phyloP scores from a whole-genome alignment of 2,329 filamentous ascomycete genomes.

The Fusarium sp. region DNA sequence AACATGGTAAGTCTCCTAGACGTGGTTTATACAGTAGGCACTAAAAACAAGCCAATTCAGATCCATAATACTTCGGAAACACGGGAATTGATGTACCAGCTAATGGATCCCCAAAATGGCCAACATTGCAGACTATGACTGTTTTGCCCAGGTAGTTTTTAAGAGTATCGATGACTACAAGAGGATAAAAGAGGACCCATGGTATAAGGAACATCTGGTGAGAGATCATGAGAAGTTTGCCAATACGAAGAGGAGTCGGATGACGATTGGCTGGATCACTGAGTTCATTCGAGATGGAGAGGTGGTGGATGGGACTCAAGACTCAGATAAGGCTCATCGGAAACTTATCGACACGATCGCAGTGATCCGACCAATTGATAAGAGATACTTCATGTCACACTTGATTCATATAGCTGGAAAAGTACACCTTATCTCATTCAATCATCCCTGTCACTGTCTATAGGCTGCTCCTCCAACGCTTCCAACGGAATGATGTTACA shows the following conservation, averaged over 20 bases:
- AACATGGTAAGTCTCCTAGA: neutral
- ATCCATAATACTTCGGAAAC: neutral
- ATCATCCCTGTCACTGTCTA: too few species aligned
- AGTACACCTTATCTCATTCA: too few species aligned
- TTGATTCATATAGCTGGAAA: too few species aligned
- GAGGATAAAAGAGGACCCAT: neutral
- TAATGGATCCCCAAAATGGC: neutral
- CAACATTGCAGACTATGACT: neutral
- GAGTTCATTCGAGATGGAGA: too few species aligned
- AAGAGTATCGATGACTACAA: neutral
- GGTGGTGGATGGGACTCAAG: too few species aligned
- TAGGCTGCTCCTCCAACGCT: too few species aligned
- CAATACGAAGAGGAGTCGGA: neutral
- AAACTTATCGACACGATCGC: too few species aligned
- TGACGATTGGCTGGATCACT: neutral
- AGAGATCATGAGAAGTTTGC: neutral
- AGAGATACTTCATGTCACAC: too few species aligned
- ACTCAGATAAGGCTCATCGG: too few species aligned
- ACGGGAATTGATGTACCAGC: neutral
- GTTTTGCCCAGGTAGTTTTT: neutral
- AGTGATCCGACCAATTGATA: too few species aligned
- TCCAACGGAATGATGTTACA: too few species aligned
- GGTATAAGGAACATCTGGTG: neutral
- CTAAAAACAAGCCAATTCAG: fast-evolving
- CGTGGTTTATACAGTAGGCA: fast-evolving